phyloP scores from a whole-genome alignment of 2,329 filamentous ascomycete species.

The Ampelomyces quisqualis region DNA sequence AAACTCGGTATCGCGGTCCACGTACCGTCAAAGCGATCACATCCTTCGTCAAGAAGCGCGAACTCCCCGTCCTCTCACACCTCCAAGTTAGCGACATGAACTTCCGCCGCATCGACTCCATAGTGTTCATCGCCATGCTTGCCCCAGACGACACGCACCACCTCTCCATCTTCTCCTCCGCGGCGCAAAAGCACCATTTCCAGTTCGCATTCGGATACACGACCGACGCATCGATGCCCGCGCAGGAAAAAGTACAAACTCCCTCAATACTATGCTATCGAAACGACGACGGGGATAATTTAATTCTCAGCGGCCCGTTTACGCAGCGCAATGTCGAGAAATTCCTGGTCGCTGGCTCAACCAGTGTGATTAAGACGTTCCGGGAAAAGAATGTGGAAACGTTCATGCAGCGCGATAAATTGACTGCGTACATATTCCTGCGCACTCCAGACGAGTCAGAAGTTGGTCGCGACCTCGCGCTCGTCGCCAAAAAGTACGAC shows the following conservation, averaged over 20 bases:
- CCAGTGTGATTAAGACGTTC: slow-evolving; percentile 9
- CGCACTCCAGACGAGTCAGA: slow-evolving; percentile 4
- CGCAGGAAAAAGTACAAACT: slow-evolving; percentile 13
- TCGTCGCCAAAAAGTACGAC: slow-evolving; percentile 17
- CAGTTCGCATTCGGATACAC: slow-evolving; percentile 21
- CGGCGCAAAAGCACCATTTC: slow-evolving; percentile 12
- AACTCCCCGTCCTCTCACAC: slow-evolving; percentile 11
- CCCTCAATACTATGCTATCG: slow-evolving; percentile 23
- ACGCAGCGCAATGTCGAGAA: slow-evolving; percentile 2
- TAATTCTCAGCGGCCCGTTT: slow-evolving; percentile 16
- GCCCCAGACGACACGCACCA: slow-evolving; percentile 5
- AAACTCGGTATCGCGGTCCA: slow-evolving; percentile 19
- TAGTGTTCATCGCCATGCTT: slow-evolving; percentile 22
- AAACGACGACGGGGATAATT: slow-evolving; percentile 22
- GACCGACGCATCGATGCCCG: slow-evolving; percentile 8
- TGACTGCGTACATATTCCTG: slow-evolving; percentile 24
- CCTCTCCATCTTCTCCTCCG: slow-evolving; percentile 4
- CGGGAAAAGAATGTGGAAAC: slow-evolving; percentile 18
- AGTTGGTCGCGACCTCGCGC: slow-evolving; percentile 17
- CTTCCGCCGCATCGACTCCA: slow-evolving; percentile 17
- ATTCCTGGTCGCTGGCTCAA: slow-evolving; percentile 2
- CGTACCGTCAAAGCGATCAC: slow-evolving; percentile 12
- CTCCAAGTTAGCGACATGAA: slow-evolving; percentile 4
- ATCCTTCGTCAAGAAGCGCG: slow-evolving; percentile 16
- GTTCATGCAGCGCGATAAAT: slow-evolving; percentile 25